Evolutionary conservation across 2,329 filamentous ascomycete species (phyloP).

Genomic region (Dactylellina parvicollis): DNA sequence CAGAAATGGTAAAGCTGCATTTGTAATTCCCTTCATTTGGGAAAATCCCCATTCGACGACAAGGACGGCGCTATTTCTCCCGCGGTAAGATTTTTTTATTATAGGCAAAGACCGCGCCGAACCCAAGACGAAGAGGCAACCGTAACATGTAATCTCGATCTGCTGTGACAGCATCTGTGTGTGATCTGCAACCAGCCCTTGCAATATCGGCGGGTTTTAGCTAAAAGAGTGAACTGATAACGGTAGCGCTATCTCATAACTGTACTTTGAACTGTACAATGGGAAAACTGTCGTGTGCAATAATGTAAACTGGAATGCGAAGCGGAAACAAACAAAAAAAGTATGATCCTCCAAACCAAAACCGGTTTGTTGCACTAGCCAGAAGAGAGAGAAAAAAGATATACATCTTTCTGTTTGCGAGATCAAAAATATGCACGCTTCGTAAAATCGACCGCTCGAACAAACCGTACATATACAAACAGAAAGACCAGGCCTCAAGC

Average conservation of each 20-base stretch:
- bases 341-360: conserved; percentile 4
- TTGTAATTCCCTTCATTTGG: conserved; percentile 30
- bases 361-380: too few relatives aligned
- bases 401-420: background rate
- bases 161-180: too few relatives aligned
- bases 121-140: background rate
- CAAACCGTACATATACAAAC: background rate
- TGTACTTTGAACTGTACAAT: background rate
- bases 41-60: conserved; percentile 37
- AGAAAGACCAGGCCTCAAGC: background rate
- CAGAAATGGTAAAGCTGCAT: conserved; percentile 7
- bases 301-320: background rate
- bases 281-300: conserved; percentile 35
- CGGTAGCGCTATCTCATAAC: too few relatives aligned
- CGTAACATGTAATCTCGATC: too few relatives aligned
- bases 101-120: background rate
- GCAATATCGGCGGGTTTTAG: too few relatives aligned
- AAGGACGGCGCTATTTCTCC: background rate
- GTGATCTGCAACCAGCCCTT: too few relatives aligned
- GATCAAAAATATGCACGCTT: background rate
- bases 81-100: too few relatives aligned
- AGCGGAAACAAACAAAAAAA: background rate
- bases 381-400: too few relatives aligned
- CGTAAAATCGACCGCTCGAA: background rate
- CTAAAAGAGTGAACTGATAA: too few relatives aligned